phyloP scores from a whole-genome alignment of 768 basidiomycete species.

The Pisolithus orientalis region DNA sequence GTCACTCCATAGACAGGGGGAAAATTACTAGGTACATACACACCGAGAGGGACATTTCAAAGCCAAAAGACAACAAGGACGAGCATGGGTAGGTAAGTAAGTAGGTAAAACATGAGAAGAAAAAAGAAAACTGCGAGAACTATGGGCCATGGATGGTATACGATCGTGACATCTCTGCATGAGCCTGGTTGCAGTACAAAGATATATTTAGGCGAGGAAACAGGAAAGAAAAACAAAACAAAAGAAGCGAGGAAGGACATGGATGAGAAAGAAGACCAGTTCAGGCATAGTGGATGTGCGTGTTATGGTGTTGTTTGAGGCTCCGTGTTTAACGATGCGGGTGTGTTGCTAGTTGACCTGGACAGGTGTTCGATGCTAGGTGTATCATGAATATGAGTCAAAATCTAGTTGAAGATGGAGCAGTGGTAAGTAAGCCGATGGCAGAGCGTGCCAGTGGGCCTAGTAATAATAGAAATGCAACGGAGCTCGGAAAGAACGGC shows the following conservation, averaged over 20 bases:
- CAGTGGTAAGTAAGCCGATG: not conserved
- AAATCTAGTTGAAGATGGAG: constrained; percentile 1
- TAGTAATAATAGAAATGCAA: not conserved
- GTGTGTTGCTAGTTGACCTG: not conserved
- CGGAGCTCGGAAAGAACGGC: not conserved
- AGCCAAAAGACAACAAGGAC: too few species aligned
- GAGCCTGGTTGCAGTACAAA: not conserved
- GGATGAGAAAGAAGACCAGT: not conserved
- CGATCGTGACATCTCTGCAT: too few species aligned
- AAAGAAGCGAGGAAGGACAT: not conserved
- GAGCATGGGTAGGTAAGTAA: too few species aligned
- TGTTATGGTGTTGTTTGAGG: not conserved
- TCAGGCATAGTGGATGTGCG: not conserved
- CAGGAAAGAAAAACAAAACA: not conserved
- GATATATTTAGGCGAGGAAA: not conserved
- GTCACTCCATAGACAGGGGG: too few species aligned
- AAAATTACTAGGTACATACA: too few species aligned
- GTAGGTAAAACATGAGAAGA: too few species aligned
- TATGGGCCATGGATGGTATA: too few species aligned
- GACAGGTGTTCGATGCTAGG: not conserved
- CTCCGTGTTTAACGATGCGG: not conserved
- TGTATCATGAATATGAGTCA: not conserved
- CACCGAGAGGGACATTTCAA: too few species aligned
- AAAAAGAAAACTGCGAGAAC: too few species aligned
- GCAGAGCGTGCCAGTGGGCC: not conserved